Evolutionary conservation across 441 rosid species (phyloP).

Genomic region (Mallotus repandus): DNA sequence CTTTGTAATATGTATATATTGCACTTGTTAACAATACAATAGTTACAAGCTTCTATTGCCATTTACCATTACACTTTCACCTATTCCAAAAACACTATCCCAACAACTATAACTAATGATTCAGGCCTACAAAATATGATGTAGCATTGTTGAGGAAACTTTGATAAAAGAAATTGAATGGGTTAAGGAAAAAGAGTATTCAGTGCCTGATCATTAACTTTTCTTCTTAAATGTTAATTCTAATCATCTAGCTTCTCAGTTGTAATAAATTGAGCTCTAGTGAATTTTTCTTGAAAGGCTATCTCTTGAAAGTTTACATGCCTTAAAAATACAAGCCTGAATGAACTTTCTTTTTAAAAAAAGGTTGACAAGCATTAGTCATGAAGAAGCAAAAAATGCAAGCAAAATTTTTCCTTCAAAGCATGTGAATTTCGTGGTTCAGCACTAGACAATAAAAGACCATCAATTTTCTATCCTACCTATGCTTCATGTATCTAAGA

Average conservation of each 20-base stretch:
- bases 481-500: too few relatives aligned
- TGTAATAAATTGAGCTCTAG: neutral
- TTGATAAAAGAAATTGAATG: constrained; percentile 1
- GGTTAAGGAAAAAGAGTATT: neutral
- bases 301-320: neutral
- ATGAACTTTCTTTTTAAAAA: neutral
- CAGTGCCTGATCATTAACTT: neutral
- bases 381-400: neutral
- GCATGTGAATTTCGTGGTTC: neutral
- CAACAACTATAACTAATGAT: constrained; percentile 88
- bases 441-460: too few relatives aligned
- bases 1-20: too few relatives aligned
- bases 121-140: constrained; percentile 71
- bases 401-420: constrained; percentile 4
- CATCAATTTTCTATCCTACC: too few relatives aligned
- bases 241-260: neutral
- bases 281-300: neutral
- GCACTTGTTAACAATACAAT: too few relatives aligned
- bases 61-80: too few relatives aligned
- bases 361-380: neutral
- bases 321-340: neutral
- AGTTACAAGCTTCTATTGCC: too few relatives aligned
- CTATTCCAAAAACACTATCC: constrained; percentile 78
- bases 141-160: neutral
- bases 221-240: neutral